Evolutionary conservation across 805 yeast genomes (phyloP), one percentile per base, ranked within the genome.

Genomic region (Candida manassasensis): DNA sequence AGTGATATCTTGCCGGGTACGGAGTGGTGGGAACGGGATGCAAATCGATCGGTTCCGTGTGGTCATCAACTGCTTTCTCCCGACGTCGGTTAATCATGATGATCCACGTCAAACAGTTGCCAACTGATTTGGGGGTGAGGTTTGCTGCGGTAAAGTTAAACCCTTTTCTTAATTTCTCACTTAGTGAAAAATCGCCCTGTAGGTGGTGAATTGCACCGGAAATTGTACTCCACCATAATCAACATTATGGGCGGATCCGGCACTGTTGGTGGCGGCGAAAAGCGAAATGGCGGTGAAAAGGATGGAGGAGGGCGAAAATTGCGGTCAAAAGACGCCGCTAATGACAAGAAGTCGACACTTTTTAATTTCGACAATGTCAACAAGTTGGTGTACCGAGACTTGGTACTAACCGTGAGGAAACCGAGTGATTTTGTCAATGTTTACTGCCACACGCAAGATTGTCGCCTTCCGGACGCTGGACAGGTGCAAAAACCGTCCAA

Each of bases 351-450:
- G 15, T 26, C 41, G 16, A 32, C 49, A 13, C 48, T 64, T 14
- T 65, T 62, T 43, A 51, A 61, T 37, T 66, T 67, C 35, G 69
- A 63, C 25, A 39, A 53, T 27, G 37, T 52, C 14, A 61, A 62
- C 43, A 42, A 42, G 18, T 48, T 59, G 6, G 32, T 62, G 7
- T 48, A 42, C 29, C 21, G 40, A 15, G 43, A 54, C 27, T 43
- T 44, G 19, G 49, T 45, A n/a, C 53, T 61, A 8, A 32, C 32
- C 17, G 19, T 48, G 19, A 11, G 36, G 4, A 13, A 38, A 4
- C 36, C 28, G n/a, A 19, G 40, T 10, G 34, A 37, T 13, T 31
- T 26, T 13, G 31, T 36, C 4, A 36, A 40, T 11, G 26, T 35
- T 3, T 52, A 55, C 32, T 28, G 29, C 5, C 44, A 44, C 25